These are phyloP conservation scores for Talaromyces wortmannii DNA, from an alignment of 495 filamentous ascomycete genomes.

Conservation along the genomic window DNA sequence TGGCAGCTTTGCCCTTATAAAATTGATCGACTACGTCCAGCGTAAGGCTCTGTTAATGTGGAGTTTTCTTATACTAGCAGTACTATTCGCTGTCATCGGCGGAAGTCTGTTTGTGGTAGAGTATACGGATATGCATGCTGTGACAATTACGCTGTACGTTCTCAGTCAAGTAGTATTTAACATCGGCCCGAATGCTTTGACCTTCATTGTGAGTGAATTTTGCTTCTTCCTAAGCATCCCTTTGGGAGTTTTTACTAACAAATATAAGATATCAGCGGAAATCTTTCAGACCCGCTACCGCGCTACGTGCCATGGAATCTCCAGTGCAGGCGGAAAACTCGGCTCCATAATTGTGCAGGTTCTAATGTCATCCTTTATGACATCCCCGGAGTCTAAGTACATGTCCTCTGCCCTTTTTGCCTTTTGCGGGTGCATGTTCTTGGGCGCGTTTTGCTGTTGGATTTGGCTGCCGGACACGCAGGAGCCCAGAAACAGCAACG, in stretches of 20 bases:
- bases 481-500: neutral
- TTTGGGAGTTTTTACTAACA: neutral
- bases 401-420: neutral
- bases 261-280: conserved; percentile 28
- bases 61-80: conserved; percentile 7
- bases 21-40: neutral
- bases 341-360: conserved; percentile 35
- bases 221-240: neutral
- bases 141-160: conserved; percentile 13
- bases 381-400: neutral
- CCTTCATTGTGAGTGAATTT: conserved; percentile 14
- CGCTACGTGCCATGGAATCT: conserved; percentile 32
- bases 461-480: conserved; percentile 8
- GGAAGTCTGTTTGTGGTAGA: conserved; percentile 5
- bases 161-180: conserved; percentile 21
- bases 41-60: neutral
- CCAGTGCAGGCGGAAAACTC: conserved; percentile 36
- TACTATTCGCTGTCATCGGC: conserved; percentile 11
- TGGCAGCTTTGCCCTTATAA: conserved; percentile 17
- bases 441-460: conserved; percentile 12
- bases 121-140: conserved; percentile 3
- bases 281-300: conserved; percentile 41
- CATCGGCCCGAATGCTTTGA: conserved; percentile 24
- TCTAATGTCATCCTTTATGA: conserved; percentile 13
- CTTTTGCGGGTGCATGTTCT: neutral